Conservation (phyloP, 2,329 filamentous ascomycete species). For the Neofusicoccum kwambonambiense region DNA sequence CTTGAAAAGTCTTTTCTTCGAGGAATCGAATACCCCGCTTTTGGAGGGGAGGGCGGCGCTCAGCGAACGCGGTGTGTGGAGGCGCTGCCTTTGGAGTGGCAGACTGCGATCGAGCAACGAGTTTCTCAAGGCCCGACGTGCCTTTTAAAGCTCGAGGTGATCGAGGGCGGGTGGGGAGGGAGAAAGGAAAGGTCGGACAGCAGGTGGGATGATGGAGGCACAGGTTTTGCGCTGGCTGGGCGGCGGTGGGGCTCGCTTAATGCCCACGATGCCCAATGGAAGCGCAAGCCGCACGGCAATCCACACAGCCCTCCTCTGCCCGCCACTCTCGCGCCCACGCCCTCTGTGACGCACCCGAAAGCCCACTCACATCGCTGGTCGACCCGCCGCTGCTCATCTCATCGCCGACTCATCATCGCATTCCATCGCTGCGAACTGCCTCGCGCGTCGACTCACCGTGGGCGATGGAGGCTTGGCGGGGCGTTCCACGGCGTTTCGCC, state of each 20-base stretch:
- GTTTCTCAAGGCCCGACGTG: slow-evolving; percentile 13
- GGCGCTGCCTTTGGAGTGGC: slow-evolving; percentile 3
- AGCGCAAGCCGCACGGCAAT: neutral
- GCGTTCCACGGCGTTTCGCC: neutral
- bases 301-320: slow-evolving; percentile 1
- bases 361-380: neutral
- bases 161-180: slow-evolving; percentile 5
- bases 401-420: neutral
- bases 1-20: slow-evolving; percentile 15
- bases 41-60: slow-evolving; percentile 11
- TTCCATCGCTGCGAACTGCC: neutral
- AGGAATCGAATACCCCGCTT: slow-evolving; percentile 17
- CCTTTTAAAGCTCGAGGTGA: slow-evolving; percentile 18
- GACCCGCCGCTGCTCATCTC: neutral
- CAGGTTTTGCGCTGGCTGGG: slow-evolving; percentile 19
- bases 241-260: slow-evolving; percentile 18
- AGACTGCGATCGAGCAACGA: slow-evolving; percentile 12
- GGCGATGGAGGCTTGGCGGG: neutral
- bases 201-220: slow-evolving; percentile 18
- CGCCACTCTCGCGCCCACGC: neutral
- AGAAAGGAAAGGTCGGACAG: slow-evolving; percentile 13
- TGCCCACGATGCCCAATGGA: slow-evolving; percentile 7
- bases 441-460: neutral
- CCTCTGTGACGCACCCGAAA: neutral
- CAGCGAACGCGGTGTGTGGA: slow-evolving; percentile 2